phyloP scores from a whole-genome alignment of 139 green algal genomes.

The Trebouxia sp. region DNA sequence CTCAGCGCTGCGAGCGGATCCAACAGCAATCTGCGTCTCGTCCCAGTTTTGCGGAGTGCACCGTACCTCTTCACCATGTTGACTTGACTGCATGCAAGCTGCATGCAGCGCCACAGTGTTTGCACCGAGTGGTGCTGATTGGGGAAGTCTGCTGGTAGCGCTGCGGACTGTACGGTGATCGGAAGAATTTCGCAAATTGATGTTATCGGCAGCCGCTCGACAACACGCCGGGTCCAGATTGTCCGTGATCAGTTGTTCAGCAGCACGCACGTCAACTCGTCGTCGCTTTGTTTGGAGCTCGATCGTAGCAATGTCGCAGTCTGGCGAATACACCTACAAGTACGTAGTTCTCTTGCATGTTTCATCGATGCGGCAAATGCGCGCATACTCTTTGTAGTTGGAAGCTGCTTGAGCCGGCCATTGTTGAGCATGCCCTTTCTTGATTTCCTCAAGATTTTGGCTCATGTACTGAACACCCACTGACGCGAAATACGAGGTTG shows the following conservation, averaged over 20 bases:
- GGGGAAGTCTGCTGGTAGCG: too few species aligned
- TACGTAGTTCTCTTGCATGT: background rate
- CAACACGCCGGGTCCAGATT: background rate
- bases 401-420: background rate
- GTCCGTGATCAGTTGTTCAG: background rate
- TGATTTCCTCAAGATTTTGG: too few species aligned
- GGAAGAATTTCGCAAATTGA: too few species aligned
- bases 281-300: background rate
- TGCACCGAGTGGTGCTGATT: too few species aligned
- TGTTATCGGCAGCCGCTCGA: too few species aligned
- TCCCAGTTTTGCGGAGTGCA: background rate
- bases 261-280: background rate
- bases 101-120: background rate
- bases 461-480: background rate
- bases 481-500: background rate
- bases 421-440: background rate
- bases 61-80: background rate
- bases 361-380: background rate
- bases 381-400: background rate
- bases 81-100: background rate
- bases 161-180: too few species aligned
- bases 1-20: too few species aligned
- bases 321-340: constrained; percentile 28
- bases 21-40: too few species aligned
- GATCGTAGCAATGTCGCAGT: background rate